These are phyloP conservation scores for Fusarium zealandicum DNA, from an alignment of 2,329 filamentous ascomycete genomes.

Conservation along the genomic window DNA sequence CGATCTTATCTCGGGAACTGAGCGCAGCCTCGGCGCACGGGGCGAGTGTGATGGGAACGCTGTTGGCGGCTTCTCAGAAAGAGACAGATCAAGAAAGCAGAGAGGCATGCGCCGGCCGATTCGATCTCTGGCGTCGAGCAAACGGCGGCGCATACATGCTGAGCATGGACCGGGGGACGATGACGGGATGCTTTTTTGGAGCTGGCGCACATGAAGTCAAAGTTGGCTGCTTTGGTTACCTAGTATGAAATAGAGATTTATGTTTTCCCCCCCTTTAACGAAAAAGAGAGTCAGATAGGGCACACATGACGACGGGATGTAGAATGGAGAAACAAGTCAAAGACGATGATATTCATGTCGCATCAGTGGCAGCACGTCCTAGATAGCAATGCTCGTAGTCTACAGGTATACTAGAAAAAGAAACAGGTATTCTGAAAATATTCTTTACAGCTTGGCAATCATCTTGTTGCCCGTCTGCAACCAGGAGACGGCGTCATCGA, in stretches of 20 bases:
- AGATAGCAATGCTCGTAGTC: constrained; percentile 34
- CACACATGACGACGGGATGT: background rate
- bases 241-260: constrained; percentile 47
- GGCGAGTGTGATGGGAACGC: background rate
- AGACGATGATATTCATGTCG: constrained; percentile 16
- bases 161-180: constrained; percentile 35
- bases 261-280: constrained; percentile 30
- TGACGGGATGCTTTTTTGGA: constrained; percentile 39
- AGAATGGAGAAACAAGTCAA: background rate
- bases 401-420: constrained; percentile 33
- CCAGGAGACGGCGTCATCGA: constrained; percentile 77
- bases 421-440: constrained; percentile 6
- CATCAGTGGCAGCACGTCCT: constrained; percentile 9
- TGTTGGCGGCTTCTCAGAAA: constrained; percentile 7
- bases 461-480: constrained; percentile 73
- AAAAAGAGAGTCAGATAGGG: background rate
- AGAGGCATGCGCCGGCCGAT: constrained; percentile 16
- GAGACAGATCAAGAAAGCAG: constrained; percentile 17
- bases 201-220: constrained; percentile 44
- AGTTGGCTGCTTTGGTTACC: constrained; percentile 43
- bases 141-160: constrained; percentile 23
- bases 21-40: constrained; percentile 12
- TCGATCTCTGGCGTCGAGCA: constrained; percentile 17
- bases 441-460: constrained; percentile 71
- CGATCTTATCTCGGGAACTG: constrained; percentile 69